Percentiles rank a stretch among this genome's conserved stretches.
Evolutionary conservation across 2,329 filamentous ascomycete species (phyloP).

Genomic region (Microthyrium microscopicum): DNA sequence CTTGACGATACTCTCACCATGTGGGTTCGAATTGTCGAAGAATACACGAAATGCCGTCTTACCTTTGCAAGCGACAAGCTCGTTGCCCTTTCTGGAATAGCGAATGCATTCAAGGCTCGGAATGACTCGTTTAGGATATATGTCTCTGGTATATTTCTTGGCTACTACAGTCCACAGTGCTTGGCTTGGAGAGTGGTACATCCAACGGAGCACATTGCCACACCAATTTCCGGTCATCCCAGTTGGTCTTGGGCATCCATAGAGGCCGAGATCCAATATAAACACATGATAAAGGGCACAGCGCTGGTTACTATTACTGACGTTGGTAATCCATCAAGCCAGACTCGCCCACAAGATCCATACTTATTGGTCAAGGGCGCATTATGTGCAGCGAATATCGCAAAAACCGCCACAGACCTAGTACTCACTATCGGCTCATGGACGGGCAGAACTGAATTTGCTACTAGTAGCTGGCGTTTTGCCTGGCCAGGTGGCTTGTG

Average conservation of each 20-base stretch:
- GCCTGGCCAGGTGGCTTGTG: too few relatives aligned
- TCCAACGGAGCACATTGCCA: background rate
- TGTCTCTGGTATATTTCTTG: background rate
- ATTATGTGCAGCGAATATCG: too few relatives aligned
- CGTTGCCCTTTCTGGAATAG: background rate
- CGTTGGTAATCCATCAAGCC: too few relatives aligned
- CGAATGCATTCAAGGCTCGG: background rate
- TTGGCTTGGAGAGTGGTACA: background rate
- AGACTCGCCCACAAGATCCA: too few relatives aligned
- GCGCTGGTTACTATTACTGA: too few relatives aligned
- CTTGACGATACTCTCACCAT: too few relatives aligned
- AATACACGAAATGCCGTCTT: background rate
- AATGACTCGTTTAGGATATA: background rate
- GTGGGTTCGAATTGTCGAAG: background rate
- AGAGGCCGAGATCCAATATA: background rate
- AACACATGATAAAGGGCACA: too few relatives aligned
- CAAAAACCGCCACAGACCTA: too few relatives aligned
- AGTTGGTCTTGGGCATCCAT: constrained; percentile 1
- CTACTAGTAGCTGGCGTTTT: too few relatives aligned
- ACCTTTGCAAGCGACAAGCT: background rate
- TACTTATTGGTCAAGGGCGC: too few relatives aligned
- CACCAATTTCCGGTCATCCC: background rate
- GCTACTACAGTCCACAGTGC: background rate
- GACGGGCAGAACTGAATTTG: too few relatives aligned
- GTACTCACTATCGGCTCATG: too few relatives aligned